Base-by-base conservation (phyloP, 208 protist genomes). In the Crithidia sp. region DNA sequence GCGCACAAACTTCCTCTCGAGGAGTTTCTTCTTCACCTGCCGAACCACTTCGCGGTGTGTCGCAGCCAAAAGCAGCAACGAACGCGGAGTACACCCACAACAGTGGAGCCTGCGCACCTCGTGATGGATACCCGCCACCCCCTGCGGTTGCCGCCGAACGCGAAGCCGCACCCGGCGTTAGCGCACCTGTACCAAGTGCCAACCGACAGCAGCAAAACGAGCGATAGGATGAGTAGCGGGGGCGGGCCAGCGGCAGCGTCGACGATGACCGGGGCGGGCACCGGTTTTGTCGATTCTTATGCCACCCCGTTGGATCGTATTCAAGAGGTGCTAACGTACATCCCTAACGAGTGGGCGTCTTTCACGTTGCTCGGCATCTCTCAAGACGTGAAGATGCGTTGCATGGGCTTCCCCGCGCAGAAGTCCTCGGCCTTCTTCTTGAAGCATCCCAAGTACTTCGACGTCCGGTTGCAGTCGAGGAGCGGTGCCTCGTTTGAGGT, bases 381-480 rank as follows among this genome's bases (percentile, higher is more conserved):
- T 5, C 67, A 76, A 7, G 76, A 90, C 43, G 84, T 94, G 52
- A 84, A 89, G 53, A 71, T 81, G 67, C 67, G 69, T 7, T 91
- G 79, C 75, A 91, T 94, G 84, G 81, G 81, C 36, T 88, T 84
- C 67, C 88, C 88, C 0, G 0, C 3, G 8, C 16, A 71, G 37
- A 79, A 77, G 36, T 77, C 85, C 0, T 64, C 61, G 10, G 43
- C 74, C 5, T 94, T 84, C 73, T 88, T 91, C 57, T 53, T 81
- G 57, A 77, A 76, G 19, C 76, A 94, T 50, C 84, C 89, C 0
- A 79, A 86, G 60, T 90, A 87, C 73, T 94, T 91, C 74, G 89
- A 94, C 7, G 73, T 91, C 2, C 82, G 79, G 14, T 43, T 76
- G 56, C 77, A 86, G 41, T 43, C 56, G 19, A 8, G 14, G 0